These are phyloP conservation scores for Hanseniaspora sp. DNA, from an alignment of 1,139 yeast genomes.

Conservation along the genomic window DNA sequence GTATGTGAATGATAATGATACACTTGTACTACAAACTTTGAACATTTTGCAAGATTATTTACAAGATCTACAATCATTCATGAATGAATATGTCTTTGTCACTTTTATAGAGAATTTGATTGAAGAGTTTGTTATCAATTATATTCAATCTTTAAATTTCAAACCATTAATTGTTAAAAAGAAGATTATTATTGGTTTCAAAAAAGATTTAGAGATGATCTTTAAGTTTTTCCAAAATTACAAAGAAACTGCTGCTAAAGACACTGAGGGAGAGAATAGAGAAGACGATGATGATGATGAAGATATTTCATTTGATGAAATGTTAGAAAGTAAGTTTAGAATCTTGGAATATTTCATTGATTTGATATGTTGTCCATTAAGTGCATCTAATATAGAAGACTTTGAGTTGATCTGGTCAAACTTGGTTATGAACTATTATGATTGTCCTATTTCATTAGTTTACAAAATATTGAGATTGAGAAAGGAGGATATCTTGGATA, in stretches of 20 bases:
- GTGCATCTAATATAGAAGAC: constrained; percentile 31
- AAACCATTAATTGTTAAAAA: constrained; percentile 33
- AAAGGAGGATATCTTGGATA: constrained; percentile 28
- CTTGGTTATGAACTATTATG: constrained; percentile 48
- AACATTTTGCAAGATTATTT: constrained; percentile 70
- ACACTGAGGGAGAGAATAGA: constrained; percentile 31
- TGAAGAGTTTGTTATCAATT: constrained; percentile 39
- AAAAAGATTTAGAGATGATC: constrained; percentile 55
- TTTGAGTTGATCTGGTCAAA: constrained; percentile 50
- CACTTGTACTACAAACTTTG: constrained; percentile 39
- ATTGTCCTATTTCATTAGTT: constrained; percentile 58
- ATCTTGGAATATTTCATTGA: constrained; percentile 66
- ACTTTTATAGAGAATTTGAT: constrained; percentile 43
- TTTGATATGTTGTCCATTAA: constrained; percentile 44
- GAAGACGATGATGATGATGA: constrained; percentile 27
- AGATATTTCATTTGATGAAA: constrained; percentile 12
- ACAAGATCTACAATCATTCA: constrained; percentile 44
- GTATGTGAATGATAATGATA: constrained; percentile 40
- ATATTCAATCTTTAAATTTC: constrained; percentile 38
- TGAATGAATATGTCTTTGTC: constrained; percentile 42
- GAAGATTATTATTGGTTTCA: constrained; percentile 46
- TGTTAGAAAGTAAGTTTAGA: constrained; percentile 36
- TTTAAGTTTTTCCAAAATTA: constrained; percentile 49
- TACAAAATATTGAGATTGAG: constrained; percentile 37
- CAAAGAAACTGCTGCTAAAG: constrained; percentile 34